Base-by-base conservation (phyloP, 371 early-diverging fungal genomes). In the Syncephalastrum sp. region DNA sequence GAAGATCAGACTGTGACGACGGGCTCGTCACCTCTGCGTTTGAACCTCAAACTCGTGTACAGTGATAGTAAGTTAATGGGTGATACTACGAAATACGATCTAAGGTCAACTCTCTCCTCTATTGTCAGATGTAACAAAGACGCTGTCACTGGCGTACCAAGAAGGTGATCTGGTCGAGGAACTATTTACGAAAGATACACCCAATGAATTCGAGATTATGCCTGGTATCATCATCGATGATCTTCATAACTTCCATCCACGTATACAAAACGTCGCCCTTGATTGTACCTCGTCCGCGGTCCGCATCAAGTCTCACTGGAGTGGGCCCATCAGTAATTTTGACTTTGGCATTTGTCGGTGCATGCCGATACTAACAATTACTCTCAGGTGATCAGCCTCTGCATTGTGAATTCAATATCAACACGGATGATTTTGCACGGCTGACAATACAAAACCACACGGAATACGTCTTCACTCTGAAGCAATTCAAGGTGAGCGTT, bases 341-440 rank as follows among this genome's bases (percentile, higher is more conserved):
- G 38, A 10, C 1, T 33, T 27, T 27, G 27, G 4, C 27, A 27
- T 33, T 14, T 23, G 27, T 24, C 14, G 17, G n/a, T 42, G 42
- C 16, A 53, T 53, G 41, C 24, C 21, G 23, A 45, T 50, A 42
- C 23, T 47, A 43, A 57, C 15, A 27, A 45, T 24, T 12, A 14
- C 24, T 7, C 45, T 19, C 42, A 53, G 54, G 47, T 4, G 56
- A 56, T 27, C 53, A 48, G 19, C 56, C 60, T 13, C 45, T 64
- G 50, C 56, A 64, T 29, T 56, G 50, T 13, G 56, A 64, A 47
- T 64, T 64, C 41, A 59, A 54, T 13, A 51, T 64, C 29, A 52
- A 50, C 24, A 54, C 51, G 12, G 50, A 54, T 29, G 64, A 59
- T 17, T 64, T 64, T 47, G n/a, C 54, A 17, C n/a, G 42, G 8